Evolutionary conservation across 345 rosid genomes (phyloP).

Genomic region (Luvunga scandens): DNA sequence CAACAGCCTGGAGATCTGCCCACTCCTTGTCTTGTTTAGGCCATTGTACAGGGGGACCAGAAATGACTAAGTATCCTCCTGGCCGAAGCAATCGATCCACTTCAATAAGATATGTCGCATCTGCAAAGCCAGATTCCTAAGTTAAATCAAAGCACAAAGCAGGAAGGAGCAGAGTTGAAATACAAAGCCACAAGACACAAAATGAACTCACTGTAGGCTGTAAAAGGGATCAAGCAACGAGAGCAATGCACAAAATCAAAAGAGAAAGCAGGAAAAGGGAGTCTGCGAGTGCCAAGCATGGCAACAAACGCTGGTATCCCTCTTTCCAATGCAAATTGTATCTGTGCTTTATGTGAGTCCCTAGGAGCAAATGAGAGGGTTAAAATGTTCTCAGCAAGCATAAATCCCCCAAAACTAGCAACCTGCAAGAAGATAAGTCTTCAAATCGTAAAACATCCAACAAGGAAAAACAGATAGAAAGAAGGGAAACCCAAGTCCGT

Average conservation of each 20-base stretch:
- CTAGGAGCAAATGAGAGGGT: constrained; percentile 92
- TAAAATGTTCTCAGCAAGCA: constrained; percentile 68
- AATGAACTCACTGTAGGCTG: constrained; percentile 85
- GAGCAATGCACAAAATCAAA: constrained; percentile 94
- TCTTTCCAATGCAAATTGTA: constrained; percentile 95
- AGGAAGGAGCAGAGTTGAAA: constrained; percentile 11
- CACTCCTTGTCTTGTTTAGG: constrained; percentile 97
- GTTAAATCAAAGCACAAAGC: constrained; percentile 16
- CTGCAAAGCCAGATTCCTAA: constrained; percentile 42
- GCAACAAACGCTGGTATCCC: constrained; percentile 98
- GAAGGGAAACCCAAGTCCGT: constrained; percentile 14
- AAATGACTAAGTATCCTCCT: constrained; percentile 90
- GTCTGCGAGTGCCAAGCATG: constrained; percentile 98
- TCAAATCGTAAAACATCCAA: not conserved
- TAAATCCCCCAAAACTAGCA: constrained; percentile 94
- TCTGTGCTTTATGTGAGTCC: constrained; percentile 96
- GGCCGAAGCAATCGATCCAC: constrained; percentile 90
- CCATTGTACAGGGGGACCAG: constrained; percentile 99
- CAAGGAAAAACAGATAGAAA: not conserved
- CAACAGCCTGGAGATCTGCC: constrained; percentile 97
- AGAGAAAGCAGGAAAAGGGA: constrained; percentile 87
- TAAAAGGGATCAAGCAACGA: constrained; percentile 87
- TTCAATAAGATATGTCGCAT: constrained; percentile 91
- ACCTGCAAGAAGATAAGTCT: constrained; percentile 47
- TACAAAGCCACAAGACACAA: not conserved